Base-by-base conservation (phyloP, 345 rosid genomes). In the Populus pruinosa region DNA sequence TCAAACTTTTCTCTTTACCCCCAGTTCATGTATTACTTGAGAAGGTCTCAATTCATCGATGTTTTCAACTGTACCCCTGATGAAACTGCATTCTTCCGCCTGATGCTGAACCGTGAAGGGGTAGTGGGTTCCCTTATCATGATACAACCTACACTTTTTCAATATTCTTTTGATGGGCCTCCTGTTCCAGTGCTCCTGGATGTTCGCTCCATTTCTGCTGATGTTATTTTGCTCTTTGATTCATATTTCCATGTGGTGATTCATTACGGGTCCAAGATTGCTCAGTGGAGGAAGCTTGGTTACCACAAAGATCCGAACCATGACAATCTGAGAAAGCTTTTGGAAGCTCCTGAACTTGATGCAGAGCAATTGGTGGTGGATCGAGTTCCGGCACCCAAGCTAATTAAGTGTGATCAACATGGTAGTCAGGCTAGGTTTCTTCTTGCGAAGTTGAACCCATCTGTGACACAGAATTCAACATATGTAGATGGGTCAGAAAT, bases 1-100 rank as follows among this genome's bases (percentile, higher is more conserved):
- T 84, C 98, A 1, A 93, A 90, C 83, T 93, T 96, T 86, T 92
- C 99, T 16, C 92, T 96, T 44, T 96, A 87, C 50, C 99, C 99
- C 6, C 99, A 93, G 87, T 96, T 96, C 86, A 93, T 96, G 98
- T 96, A 85, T 82, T 88, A 96, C 81, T 84, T 96, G 75, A 84
- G 99, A 76, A 91, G 99, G 88, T 96, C 99, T 70, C 98, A 96
- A 83, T 96, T 96, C 77, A 88, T 96, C n/a, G 95, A 96, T 73
- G 95, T 96, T 73, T 93, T 93, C 79, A 92, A 96, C 86, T 85
- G 92, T 70, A 82, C 90, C 18, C 99, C 98, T 0, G 98, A 96
- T 47, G 99, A 93, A 77, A 91, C 99, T 43, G 94, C 92, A 10
- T 96, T 87, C 78, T 96, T 92, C 85, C 90, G 87, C 76, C 82